phyloP scores from a whole-genome alignment of 805 yeast species.

The Candida sithepensis region DNA sequence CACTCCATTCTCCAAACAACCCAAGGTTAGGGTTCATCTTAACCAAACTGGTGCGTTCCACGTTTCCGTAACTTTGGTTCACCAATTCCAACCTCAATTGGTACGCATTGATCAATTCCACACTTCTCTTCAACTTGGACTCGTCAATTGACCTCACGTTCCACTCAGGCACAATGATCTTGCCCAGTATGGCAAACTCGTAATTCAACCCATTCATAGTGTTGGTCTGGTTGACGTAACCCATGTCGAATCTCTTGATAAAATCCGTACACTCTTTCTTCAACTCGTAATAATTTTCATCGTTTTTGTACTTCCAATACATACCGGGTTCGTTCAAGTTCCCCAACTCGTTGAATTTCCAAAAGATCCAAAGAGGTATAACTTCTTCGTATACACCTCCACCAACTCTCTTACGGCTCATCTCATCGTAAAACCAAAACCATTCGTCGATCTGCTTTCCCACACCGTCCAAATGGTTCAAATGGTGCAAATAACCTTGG shows the following conservation, averaged over 20 bases:
- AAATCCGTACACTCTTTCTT: constrained; percentile 32
- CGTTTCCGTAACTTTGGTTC: background rate
- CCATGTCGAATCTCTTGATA: constrained; percentile 27
- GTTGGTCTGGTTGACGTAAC: constrained; percentile 18
- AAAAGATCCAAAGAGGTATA: constrained; percentile 60
- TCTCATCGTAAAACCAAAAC: constrained; percentile 67
- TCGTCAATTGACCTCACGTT: constrained; percentile 11
- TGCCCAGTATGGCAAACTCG: constrained; percentile 15
- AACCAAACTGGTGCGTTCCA: background rate
- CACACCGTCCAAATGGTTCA: constrained; percentile 59
- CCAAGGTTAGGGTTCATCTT: background rate
- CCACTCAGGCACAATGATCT: constrained; percentile 17
- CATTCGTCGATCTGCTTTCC: constrained; percentile 67
- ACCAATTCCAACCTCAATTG: constrained; percentile 13
- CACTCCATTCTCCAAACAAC: constrained; percentile 4
- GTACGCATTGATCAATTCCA: constrained; percentile 11
- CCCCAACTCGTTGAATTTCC: constrained; percentile 58
- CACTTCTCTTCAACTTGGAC: constrained; percentile 9
- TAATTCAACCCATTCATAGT: constrained; percentile 27
- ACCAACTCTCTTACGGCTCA: constrained; percentile 43
- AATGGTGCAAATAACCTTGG: constrained; percentile 58
- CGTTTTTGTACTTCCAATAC: constrained; percentile 24
- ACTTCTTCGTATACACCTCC: constrained; percentile 46
- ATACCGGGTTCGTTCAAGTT: constrained; percentile 22
- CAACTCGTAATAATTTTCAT: constrained; percentile 38